These are phyloP conservation scores for Chionographis japonica DNA, from an alignment of 106 monocot species.

Conservation along the genomic window DNA sequence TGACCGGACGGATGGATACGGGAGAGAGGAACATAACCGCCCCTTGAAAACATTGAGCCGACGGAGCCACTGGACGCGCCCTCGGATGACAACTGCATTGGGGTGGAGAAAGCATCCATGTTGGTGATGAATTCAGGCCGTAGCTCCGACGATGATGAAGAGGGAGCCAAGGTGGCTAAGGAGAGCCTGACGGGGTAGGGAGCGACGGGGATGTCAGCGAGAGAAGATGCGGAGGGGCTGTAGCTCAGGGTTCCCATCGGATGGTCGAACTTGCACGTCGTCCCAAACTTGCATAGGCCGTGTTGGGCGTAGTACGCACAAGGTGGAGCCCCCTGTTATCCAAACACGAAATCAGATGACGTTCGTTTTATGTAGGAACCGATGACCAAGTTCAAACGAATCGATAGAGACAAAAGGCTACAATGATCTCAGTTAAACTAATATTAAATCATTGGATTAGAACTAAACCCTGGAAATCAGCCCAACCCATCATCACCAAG, in stretches of 20 bases:
- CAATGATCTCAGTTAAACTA: too few species aligned
- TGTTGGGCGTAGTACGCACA: slow-evolving; percentile 74
- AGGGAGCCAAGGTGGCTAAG: slow-evolving; percentile 49
- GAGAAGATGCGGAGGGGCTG: slow-evolving; percentile 69
- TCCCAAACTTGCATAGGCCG: slow-evolving; percentile 81
- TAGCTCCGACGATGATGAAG: slow-evolving; percentile 58
- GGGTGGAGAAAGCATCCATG: slow-evolving; percentile 31
- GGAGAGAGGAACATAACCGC: slow-evolving; percentile 20
- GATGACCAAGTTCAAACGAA: too few species aligned
- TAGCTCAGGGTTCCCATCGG: slow-evolving; percentile 57
- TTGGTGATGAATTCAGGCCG: slow-evolving; percentile 35
- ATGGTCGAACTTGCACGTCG: slow-evolving; percentile 88
- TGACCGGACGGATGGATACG: slow-evolving; percentile 16
- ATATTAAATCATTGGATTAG: too few species aligned
- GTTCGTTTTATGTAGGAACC: too few species aligned
- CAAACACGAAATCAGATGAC: background rate
- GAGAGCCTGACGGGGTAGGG: slow-evolving; percentile 58
- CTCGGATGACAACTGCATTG: slow-evolving; percentile 18
- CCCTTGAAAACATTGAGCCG: slow-evolving; percentile 37
- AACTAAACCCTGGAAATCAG: too few species aligned
- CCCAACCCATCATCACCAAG: too few species aligned
- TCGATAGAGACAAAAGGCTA: background rate
- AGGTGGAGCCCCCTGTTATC: slow-evolving; percentile 59
- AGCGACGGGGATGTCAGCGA: slow-evolving; percentile 61
- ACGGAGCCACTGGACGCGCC: slow-evolving; percentile 27